Percentiles rank a stretch among this genome's conserved stretches.
Evolutionary conservation across 345 rosid genomes (phyloP).

Genomic region (Salix arbutifolia): DNA sequence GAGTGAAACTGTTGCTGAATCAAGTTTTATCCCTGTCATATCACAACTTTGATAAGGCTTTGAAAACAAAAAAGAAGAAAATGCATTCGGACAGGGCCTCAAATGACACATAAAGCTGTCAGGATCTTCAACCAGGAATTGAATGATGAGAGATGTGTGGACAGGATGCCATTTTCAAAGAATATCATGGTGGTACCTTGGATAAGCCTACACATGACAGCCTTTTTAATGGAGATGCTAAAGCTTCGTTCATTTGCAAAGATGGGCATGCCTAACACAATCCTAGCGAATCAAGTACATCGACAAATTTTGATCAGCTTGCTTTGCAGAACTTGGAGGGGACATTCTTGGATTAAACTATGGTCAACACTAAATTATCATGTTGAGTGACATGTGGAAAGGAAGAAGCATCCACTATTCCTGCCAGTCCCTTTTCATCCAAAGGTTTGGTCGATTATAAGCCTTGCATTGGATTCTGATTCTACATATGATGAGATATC

Average conservation of each 20-base stretch:
- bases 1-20: constrained; percentile 63
- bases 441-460: too few species aligned
- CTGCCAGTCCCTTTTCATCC: too few species aligned
- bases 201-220: too few species aligned
- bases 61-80: constrained; percentile 57
- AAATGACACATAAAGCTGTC: neutral
- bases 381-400: too few species aligned
- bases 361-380: too few species aligned
- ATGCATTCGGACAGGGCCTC: constrained; percentile 20
- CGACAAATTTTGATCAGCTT: neutral
- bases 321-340: neutral
- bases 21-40: constrained; percentile 64
- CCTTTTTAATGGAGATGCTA: neutral
- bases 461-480: too few species aligned
- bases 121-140: constrained; percentile 1
- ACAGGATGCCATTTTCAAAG: too few species aligned
- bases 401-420: too few species aligned
- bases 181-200: too few species aligned
- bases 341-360: neutral
- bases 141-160: neutral
- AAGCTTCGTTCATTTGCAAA: neutral
- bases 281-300: neutral
- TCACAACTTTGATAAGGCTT: constrained; percentile 48
- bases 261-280: neutral
- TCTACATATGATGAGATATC: too few species aligned